Evolutionary conservation across 306 rosid genomes (phyloP), one percentile per base, ranked within the genome.

Genomic region (Cucumis hystrix): DNA sequence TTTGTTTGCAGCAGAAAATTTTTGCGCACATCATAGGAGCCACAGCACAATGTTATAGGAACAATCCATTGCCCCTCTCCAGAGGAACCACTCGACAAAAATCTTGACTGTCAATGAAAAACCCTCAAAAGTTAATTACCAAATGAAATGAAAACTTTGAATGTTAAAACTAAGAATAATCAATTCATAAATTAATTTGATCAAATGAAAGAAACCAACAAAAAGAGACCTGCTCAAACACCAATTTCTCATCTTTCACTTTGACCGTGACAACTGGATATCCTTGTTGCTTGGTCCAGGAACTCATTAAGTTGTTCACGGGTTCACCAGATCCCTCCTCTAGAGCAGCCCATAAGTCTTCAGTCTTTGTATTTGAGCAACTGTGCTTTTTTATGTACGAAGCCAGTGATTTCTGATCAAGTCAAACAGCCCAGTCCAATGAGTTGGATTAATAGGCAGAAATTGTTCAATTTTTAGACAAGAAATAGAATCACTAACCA

Each of bases 251-350:
- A 82, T 81, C 85, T 79, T 78, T 87, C 79, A 88, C 75, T 76
- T 86, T 82, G 80, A 91, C 89, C 64, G 93, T 85, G 79, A 94
- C 88, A 86, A 91, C 96, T 20, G 98, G 97, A 72, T 94, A 94
- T 69, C 98, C 97, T 76, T 81, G 85, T 86, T 94, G 97, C 87
- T 94, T 91, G 54, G 98, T 91, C 98, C 98, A 94, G 14, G 97
- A 86, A 85, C 85, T 78, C 98, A 94, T 90, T 77, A 94, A 85
- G 77, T 85, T 89, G 86, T 87, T 91, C 82, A 94, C 96, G 60
- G 97, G 94, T 85, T 91, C 89, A 76, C 96, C 93, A 63, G 98
- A 94, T 71, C 89, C 98, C 81, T 91, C 97, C 82, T 91, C 98
- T 79, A 94, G 98, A 55, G 95, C 88, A 67, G 92, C 94, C 97